Conservation (phyloP, 139 green algal species). For the Raphidocelis subcapitata region DNA sequence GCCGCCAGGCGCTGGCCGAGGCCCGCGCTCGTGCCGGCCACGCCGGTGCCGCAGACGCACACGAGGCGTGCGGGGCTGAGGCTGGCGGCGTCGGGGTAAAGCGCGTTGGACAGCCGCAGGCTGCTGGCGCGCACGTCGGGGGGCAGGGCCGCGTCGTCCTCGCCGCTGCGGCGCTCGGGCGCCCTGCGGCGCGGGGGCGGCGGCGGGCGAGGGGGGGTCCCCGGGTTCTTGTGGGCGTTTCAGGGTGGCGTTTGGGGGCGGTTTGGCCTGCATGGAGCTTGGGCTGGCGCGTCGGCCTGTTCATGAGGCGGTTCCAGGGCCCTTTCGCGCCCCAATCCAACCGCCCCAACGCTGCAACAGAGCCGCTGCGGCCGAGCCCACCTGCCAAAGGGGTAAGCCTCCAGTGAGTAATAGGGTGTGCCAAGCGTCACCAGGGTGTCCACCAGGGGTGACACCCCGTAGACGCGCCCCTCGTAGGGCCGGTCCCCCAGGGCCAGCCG, state of each 20-base stretch:
- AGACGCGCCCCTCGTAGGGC: conserved; percentile 32
- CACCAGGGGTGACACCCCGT: conserved; percentile 1
- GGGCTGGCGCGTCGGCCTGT: too few relatives aligned
- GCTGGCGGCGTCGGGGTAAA: conserved; percentile 22
- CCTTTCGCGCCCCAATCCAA: too few relatives aligned
- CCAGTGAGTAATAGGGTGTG: conserved; percentile 35
- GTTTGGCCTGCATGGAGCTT: too few relatives aligned
- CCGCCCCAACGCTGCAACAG: too few relatives aligned
- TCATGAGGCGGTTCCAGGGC: too few relatives aligned
- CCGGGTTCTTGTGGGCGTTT: too few relatives aligned
- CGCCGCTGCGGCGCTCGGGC: conserved; percentile 3
- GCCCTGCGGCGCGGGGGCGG: neutral
- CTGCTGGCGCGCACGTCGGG: conserved; percentile 11
- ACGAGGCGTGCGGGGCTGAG: conserved; percentile 17
- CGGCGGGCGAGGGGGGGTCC: too few relatives aligned
- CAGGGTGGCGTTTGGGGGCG: too few relatives aligned
- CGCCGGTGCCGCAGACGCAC: conserved; percentile 17
- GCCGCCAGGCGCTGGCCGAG: neutral
- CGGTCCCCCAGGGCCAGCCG: conserved; percentile 22
- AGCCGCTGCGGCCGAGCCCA: neutral
- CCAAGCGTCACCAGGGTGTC: conserved; percentile 39
- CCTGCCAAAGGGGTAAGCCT: conserved; percentile 41
- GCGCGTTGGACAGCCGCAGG: conserved; percentile 36
- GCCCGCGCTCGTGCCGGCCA: neutral
- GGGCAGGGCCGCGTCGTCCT: neutral